Base-by-base conservation (phyloP, 164 flowering plant species). In the Hamamelis virginiana region DNA sequence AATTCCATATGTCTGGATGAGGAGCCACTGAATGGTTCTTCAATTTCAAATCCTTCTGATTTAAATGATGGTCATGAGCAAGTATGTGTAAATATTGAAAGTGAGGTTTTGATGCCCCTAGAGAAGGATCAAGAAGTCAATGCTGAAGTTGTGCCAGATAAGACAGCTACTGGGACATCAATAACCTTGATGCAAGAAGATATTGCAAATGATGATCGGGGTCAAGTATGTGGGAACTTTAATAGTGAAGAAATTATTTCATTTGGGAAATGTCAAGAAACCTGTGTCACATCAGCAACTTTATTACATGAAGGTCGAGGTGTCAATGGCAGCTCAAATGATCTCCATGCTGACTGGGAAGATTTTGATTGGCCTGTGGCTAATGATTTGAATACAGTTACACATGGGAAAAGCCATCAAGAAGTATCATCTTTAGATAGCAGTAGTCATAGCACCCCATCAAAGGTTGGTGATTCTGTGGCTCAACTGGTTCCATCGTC, bases 51-150 rank as follows among this genome's bases (percentile, higher is more conserved):
- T 25, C 33, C 15, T 46, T 25, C 19, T 64, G 70, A 62, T 64
- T 65, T 38, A 11, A 64, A 68, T 64, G 62, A 33, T 46, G 67
- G 53, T 27, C 68, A 51, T 52, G 47, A 53, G 26, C 59, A 65
- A 26, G 21, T 56, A 21, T 21, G 33, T 18, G 71, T 26, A 26
- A 33, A 59, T 62, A 52, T 21, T 46, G 72, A 64, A 65, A 70
- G 56, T 70, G 71, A 69, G 38, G 73, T 70, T 23, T 21, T 66
- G 63, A 71, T 59, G 19, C 23, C 72, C 45, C 51, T 71, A 59
- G 69, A 45, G 6, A 65, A 68, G 41, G 19, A 60, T 68, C 68
- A 43, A 63, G 50, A 73, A 15, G 11, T 27, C n/a, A 53, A 53
- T 33, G 28, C 56, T 25, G 14, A 44, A 21, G 41, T n/a, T 52